These are phyloP conservation scores for Nemania sp. DNA, from an alignment of 2,329 filamentous ascomycete species.

Conservation along the genomic window DNA sequence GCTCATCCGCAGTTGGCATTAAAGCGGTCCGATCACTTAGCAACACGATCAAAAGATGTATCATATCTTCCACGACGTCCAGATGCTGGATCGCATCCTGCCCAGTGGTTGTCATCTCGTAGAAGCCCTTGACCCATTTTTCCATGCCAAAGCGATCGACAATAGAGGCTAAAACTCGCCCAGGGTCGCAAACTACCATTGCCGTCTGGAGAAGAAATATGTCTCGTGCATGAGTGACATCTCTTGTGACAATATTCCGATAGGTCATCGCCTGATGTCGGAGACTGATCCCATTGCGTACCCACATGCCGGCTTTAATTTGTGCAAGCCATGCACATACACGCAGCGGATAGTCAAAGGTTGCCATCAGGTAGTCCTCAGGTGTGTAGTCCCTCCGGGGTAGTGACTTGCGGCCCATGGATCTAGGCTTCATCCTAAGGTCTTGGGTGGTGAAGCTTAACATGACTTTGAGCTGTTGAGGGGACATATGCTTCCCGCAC, in stretches of 20 bases:
- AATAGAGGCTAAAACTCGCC: conserved; percentile 82
- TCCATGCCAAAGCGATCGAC: conserved; percentile 90
- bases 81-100: conserved; percentile 88
- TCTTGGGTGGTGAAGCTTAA: conserved; percentile 74
- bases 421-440: conserved; percentile 66
- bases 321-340: conserved; percentile 97
- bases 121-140: conserved; percentile 84
- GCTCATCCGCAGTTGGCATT: conserved; percentile 68
- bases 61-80: conserved; percentile 93
- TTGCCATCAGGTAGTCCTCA: conserved; percentile 81
- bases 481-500: conserved; percentile 75
- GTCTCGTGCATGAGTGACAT: conserved; percentile 92
- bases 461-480: conserved; percentile 67
- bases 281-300: conserved; percentile 93
- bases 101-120: conserved; percentile 70
- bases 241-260: conserved; percentile 82
- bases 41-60: conserved; percentile 88
- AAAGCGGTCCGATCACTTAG: conserved; percentile 87
- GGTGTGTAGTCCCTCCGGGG: conserved; percentile 61
- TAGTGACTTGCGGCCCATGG: conserved; percentile 64
- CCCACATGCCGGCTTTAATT: conserved; percentile 99
- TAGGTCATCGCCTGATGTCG: conserved; percentile 95
- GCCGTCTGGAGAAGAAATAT: conserved; percentile 93
- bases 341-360: conserved; percentile 90
- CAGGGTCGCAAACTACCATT: conserved; percentile 82